Percentiles rank a stretch among this genome's conserved stretches.
Evolutionary conservation across 768 basidiomycete species (phyloP).

Genomic region (Tylopilus intermedius): DNA sequence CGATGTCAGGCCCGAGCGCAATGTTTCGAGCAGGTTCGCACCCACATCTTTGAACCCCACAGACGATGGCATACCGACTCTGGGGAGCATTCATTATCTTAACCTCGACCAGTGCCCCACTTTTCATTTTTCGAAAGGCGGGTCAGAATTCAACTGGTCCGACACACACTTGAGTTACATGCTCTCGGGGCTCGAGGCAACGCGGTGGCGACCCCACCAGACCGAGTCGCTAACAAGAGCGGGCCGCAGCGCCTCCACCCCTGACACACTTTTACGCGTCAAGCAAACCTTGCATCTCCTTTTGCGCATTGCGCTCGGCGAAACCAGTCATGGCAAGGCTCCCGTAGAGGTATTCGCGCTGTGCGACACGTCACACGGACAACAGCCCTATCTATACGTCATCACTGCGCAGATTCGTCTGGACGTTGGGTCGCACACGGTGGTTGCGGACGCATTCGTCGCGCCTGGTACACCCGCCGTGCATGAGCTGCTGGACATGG

Average conservation of each 20-base stretch:
- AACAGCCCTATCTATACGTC: slow-evolving; percentile 34
- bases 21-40: slow-evolving; percentile 24
- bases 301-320: slow-evolving; percentile 15
- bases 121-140: slow-evolving; percentile 20
- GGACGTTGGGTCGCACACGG: slow-evolving; percentile 39
- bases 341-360: slow-evolving; percentile 15
- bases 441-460: slow-evolving; percentile 47
- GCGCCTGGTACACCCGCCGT: slow-evolving; percentile 29
- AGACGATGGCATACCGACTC: slow-evolving; percentile 4
- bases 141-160: slow-evolving; percentile 24
- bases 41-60: slow-evolving; percentile 12
- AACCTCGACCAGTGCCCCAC: slow-evolving; percentile 32
- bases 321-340: slow-evolving; percentile 1
- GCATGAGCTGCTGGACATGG: not conserved
- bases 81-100: slow-evolving; percentile 39
- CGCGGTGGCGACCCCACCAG: not conserved
- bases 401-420: slow-evolving; percentile 42
- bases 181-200: slow-evolving; percentile 21
- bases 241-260: not conserved
- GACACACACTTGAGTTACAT: slow-evolving; percentile 22
- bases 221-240: too few species aligned
- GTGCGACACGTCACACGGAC: slow-evolving; percentile 6
- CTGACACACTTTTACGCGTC: slow-evolving; percentile 23
- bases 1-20: slow-evolving; percentile 18
- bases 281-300: slow-evolving; percentile 31